A percentile compares a stretch with the other conserved stretches of the same genome.
These are phyloP conservation scores for Auricularia auricula-judae DNA, from an alignment of 768 basidiomycete genomes.

Conservation along the genomic window DNA sequence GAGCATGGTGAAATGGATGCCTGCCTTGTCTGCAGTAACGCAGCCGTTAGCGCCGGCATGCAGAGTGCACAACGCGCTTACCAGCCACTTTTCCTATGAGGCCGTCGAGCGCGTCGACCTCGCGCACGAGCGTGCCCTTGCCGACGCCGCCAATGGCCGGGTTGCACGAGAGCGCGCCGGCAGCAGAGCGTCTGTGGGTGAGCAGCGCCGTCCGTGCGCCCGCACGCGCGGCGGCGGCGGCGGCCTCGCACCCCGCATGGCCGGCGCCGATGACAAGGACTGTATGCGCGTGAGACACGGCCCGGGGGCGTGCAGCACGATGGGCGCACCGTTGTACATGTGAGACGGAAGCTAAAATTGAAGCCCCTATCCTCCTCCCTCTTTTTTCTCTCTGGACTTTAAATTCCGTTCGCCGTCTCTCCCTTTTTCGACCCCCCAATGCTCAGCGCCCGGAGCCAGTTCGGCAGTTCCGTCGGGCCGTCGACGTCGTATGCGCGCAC, in stretches of 20 bases:
- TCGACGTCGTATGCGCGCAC: neutral
- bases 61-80: slow-evolving; percentile 18
- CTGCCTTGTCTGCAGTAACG: slow-evolving; percentile 56
- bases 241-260: slow-evolving; percentile 89
- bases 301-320: neutral
- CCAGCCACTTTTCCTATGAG: slow-evolving; percentile 77
- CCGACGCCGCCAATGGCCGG: slow-evolving; percentile 88
- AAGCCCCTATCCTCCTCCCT: no score
- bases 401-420: no score
- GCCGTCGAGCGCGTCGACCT: slow-evolving; percentile 85
- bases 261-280: slow-evolving; percentile 87
- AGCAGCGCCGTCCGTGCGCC: slow-evolving; percentile 73
- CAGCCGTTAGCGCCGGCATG: neutral
- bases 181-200: slow-evolving; percentile 70
- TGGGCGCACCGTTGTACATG: neutral
- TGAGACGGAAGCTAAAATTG: no score
- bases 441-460: no score
- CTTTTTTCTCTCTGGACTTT: no score
- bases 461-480: neutral
- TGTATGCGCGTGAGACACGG: slow-evolving; percentile 10
- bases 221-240: slow-evolving; percentile 71
- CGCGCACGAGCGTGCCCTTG: slow-evolving; percentile 83
- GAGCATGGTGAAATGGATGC: slow-evolving; percentile 79
- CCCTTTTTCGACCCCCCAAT: no score
- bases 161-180: slow-evolving; percentile 84